Conservation (phyloP, 345 rosid genomes). For the Citrus glauca region DNA sequence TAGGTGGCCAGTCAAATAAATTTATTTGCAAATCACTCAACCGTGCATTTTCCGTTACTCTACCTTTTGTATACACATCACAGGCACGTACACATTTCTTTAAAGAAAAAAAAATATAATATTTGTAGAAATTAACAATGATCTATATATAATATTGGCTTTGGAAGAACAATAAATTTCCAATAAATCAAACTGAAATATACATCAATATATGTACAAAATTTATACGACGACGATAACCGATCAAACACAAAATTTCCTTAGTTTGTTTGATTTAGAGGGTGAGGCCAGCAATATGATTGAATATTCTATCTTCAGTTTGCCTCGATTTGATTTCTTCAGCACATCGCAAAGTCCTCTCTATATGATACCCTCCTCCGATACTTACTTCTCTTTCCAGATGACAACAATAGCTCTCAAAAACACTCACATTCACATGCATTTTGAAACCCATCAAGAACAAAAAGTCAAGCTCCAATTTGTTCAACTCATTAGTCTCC, state of each 20-base stretch:
- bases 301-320: conserved; percentile 33
- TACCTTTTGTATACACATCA: too few relatives aligned
- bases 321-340: conserved; percentile 81
- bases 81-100: too few relatives aligned
- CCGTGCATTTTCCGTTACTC: too few relatives aligned
- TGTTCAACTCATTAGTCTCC: conserved; percentile 61
- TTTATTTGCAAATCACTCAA: too few relatives aligned
- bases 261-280: conserved; percentile 21
- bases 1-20: accelerated
- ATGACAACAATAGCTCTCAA: conserved; percentile 88
- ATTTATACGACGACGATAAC: not conserved
- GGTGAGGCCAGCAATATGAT: conserved; percentile 57
- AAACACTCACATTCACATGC: conserved; percentile 87
- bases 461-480: conserved; percentile 69
- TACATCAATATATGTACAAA: conserved; percentile 3
- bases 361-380: conserved; percentile 90
- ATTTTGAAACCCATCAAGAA: conserved; percentile 87
- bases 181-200: conserved; percentile 9
- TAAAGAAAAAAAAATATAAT: too few relatives aligned
- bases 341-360: conserved; percentile 71
- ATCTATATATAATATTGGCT: too few relatives aligned
- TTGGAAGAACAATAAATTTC: not conserved
- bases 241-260: not conserved
- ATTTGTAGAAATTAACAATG: too few relatives aligned
- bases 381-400: conserved; percentile 83